Evolutionary conservation across 2,329 filamentous ascomycete genomes (phyloP), one percentile per base, ranked within the genome.

Genomic region (Ophiostoma novo-ulmi): DNA sequence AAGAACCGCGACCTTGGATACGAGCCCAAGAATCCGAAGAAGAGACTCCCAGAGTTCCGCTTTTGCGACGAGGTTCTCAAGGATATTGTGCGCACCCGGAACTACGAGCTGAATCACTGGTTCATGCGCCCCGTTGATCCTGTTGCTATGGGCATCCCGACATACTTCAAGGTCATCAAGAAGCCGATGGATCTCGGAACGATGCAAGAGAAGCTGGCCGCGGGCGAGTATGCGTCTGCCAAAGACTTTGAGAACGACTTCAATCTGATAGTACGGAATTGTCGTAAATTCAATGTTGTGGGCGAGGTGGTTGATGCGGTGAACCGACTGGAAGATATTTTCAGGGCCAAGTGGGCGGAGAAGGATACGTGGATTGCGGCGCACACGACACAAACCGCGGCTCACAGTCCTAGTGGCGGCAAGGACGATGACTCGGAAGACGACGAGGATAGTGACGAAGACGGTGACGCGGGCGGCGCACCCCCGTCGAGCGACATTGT

Each of bases 121-220:
- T 99, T 99, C 81, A 82, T 92, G 76, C 82, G 86, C 8, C 91
- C 95, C 0, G 95, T 99, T 26, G 95, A 99, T 78, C 93, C 95
- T 0, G 94, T 98, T 48, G 94, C 94, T 0, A 83, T 98, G 70
- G 93, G 94, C 78, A 97, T 98, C 72, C 95, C 95, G 0, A 90
- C 91, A 35, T 99, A 99, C 78, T 92, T 95, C 78, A 93, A 91
- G 76, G 84, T 98, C 73, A 93, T 99, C 81, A 98, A 97, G 83
- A 93, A 94, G 78, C 95, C 95, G 0, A 99, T 98, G 94, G 94
- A 99, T 78, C 84, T 97, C 68, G 84, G 86, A 20, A 97, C 92
- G n/a, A 91, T 97, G 77, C 84, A 87, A 48, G 84, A 85, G 61
- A 96, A 96, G 80, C 84, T 97, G 58, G 88, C 90, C 75, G 84